Evolutionary conservation across 148 eudicot genomes (phyloP).

Genomic region (Vaccinium myrtillus): DNA sequence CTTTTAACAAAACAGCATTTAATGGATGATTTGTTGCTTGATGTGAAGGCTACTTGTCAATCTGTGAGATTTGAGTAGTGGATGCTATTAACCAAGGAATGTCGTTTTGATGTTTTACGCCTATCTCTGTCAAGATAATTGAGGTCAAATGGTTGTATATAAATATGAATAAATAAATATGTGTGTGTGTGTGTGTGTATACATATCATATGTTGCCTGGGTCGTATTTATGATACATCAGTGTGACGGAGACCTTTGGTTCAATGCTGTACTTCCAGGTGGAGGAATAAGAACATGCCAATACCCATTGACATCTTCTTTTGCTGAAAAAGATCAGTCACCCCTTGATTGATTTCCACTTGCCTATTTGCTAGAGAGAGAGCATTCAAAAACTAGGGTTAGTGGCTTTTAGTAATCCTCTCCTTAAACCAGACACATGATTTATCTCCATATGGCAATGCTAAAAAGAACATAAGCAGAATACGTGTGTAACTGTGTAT

Average conservation of each 20-base stretch:
- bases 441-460: conserved; percentile 7
- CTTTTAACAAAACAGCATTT: not conserved
- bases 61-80: not conserved
- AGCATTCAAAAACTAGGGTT: too few relatives aligned
- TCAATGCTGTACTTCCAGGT: conserved; percentile 18
- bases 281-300: conserved; percentile 15
- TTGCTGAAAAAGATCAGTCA: not conserved
- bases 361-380: not conserved
- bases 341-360: conserved; percentile 7
- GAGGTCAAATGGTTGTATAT: not conserved
- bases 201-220: not conserved
- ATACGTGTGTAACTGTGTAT: not conserved
- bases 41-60: not conserved
- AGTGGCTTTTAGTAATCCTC: not conserved
- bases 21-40: conserved; percentile 1
- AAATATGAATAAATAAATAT: too few relatives aligned
- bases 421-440: not conserved
- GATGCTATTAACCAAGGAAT: not conserved
- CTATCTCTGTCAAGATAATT: not conserved
- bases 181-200: too few relatives aligned
- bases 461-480: conserved; percentile 3
- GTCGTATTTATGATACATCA: not conserved
- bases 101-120: not conserved
- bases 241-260: conserved; percentile 13
- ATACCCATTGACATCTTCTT: conserved; percentile 16